A percentile compares a stretch with the other conserved stretches of the same genome.
phyloP scores from a whole-genome alignment of 1,284 basidiomycete genomes.

The Dichomitus squalens region DNA sequence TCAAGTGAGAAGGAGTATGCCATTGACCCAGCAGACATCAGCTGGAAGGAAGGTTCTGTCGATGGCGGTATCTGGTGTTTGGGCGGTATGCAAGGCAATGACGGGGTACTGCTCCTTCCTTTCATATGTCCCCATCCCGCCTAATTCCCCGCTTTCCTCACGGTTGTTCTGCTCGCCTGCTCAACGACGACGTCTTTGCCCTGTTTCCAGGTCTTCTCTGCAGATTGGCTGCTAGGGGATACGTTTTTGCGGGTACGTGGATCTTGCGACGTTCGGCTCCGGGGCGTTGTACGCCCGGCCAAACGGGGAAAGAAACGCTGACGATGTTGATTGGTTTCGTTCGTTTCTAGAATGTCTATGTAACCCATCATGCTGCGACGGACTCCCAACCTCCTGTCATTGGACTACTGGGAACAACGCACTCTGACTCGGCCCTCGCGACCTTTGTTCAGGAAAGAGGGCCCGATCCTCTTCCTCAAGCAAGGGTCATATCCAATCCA shows the following conservation, averaged over 20 bases:
- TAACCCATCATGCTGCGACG: conserved; percentile 48
- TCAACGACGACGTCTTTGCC: conserved; percentile 2
- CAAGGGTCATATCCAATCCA: conserved; percentile 23
- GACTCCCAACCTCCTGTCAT: conserved; percentile 45
- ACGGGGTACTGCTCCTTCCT: conserved; percentile 39
- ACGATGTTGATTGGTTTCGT: conserved; percentile 6
- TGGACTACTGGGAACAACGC: conserved; percentile 51
- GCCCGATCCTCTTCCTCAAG: conserved; percentile 39
- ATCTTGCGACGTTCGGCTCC: not conserved
- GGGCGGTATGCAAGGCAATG: conserved; percentile 59
- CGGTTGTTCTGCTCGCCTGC: not conserved
- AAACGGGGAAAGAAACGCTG: not conserved
- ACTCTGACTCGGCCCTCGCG: conserved; percentile 38
- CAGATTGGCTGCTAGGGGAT: conserved; percentile 65
- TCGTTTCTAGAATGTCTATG: conserved; percentile 52
- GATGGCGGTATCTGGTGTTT: conserved; percentile 51
- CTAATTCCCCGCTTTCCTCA: not conserved
- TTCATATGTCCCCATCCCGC: not conserved
- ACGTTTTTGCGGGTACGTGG: conserved; percentile 53
- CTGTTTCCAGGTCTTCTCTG: conserved; percentile 50
- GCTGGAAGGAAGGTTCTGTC: conserved; percentile 45
- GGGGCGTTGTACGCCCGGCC: not conserved
- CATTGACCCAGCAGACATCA: conserved; percentile 55
- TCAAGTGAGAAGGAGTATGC: conserved; percentile 41
- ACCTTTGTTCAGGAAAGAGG: conserved; percentile 49